Base-by-base conservation (phyloP, 192 early-diverging fungal genomes). In the Helicostylum pulchrum region DNA sequence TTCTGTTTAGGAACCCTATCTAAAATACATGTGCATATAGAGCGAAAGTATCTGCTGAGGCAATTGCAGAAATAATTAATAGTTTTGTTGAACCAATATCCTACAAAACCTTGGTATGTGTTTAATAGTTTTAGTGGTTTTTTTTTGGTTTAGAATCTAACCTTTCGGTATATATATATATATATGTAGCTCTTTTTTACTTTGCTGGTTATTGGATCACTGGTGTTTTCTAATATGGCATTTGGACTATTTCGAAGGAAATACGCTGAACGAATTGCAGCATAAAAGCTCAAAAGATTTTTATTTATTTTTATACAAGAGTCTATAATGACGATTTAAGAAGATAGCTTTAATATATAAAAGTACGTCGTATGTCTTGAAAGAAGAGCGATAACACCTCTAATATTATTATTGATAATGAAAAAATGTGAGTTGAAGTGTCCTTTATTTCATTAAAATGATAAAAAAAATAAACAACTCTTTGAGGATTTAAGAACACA, bases 1-100 rank as follows among this genome's bases (percentile, higher is more conserved):
- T 43, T n/a, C n/a, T 8, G 20, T 26, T 26, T 26, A 26, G 26
- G 26, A 26, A 26, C 26, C 26, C 26, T 26, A 26, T 26, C 26
- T 26, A 26, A 26, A 26, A 26, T 26, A 26, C 2, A 26, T 26
- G 26, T 26, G n/a, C n/a, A 20, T 17, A 21, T 64, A 84, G 91
- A 49, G 78, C 87, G 10, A 84, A 87, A 52, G 82, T 95, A 14
- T 86, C 89, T 0, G 91, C 93, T 1, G 88, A 95, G 66, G 90
- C 90, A 0, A 73, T 93, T 71, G 93, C 88, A 21, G 85, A 89
- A 49, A 92, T 93, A 31, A 71, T 91, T 50, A 93, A 92, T 61
- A 82, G 88, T 36, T 89, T 95, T 61, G 84, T 93, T 34, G 87
- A 95, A 31, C 87, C 90, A 7, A 81, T 95, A 7, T 92, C 90